These are phyloP conservation scores for Epichloe amarillans DNA, from an alignment of 2,329 filamentous ascomycete genomes.

Conservation along the genomic window DNA sequence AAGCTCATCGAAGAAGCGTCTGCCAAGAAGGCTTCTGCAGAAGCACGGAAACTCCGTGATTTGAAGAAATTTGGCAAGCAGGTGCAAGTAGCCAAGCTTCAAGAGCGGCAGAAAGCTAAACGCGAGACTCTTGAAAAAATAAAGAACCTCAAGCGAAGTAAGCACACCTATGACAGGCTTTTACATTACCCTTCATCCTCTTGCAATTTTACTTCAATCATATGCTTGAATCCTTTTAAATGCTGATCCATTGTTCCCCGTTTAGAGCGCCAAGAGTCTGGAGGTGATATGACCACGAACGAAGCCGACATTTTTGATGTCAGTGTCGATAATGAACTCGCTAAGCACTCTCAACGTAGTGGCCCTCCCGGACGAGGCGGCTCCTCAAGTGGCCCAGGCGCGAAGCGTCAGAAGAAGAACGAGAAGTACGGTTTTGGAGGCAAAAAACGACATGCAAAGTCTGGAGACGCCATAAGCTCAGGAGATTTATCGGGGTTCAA, in stretches of 20 bases:
- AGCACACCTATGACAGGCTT: slow-evolving; percentile 17
- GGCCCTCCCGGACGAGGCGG: slow-evolving; percentile 23
- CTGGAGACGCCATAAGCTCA: slow-evolving; percentile 72
- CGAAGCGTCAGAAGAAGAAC: slow-evolving; percentile 86
- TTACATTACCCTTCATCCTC: not conserved
- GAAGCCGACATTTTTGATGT: slow-evolving; percentile 89
- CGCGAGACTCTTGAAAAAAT: slow-evolving; percentile 91
- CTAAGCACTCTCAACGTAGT: slow-evolving; percentile 23
- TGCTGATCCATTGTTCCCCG: not conserved
- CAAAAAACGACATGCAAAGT: slow-evolving; percentile 87
- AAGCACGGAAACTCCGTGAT: slow-evolving; percentile 84
- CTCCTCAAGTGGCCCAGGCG: slow-evolving; percentile 10
- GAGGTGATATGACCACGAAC: slow-evolving; percentile 48
- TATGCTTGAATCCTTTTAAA: not conserved
- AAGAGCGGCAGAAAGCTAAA: slow-evolving; percentile 89
- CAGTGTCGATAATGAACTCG: slow-evolving; percentile 57
- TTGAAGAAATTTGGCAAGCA: slow-evolving; percentile 99
- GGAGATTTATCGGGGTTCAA: slow-evolving; percentile 73
- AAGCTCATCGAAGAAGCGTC: slow-evolving; percentile 89
- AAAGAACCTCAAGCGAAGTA: slow-evolving; percentile 88
- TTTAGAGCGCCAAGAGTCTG: slow-evolving; percentile 71
- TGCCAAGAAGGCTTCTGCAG: slow-evolving; percentile 78
- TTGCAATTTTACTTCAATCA: not conserved
- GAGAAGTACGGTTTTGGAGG: slow-evolving; percentile 91
- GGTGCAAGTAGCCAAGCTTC: slow-evolving; percentile 89